phyloP scores from a whole-genome alignment of 2,329 filamentous ascomycete genomes.

The Tolypocladium sp. region DNA sequence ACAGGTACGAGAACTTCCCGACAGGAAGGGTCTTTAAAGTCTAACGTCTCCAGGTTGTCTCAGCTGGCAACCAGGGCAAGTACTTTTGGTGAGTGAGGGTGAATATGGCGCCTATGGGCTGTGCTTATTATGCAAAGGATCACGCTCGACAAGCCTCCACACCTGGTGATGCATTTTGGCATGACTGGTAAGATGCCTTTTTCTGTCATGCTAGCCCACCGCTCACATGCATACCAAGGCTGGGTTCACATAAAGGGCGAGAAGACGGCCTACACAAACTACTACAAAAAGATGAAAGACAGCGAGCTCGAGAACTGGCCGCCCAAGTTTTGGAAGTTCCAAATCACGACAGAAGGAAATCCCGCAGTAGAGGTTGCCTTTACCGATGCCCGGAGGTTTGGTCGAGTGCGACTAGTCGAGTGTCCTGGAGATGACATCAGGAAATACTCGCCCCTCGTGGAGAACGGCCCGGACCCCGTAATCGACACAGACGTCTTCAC shows the following conservation, averaged over 20 bases:
- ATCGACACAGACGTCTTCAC: constrained; percentile 72
- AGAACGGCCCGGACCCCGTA: constrained; percentile 92
- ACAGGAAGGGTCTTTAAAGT: background rate
- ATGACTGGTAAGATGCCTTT: constrained; percentile 42
- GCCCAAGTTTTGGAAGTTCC: constrained; percentile 82
- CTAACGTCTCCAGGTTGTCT: constrained; percentile 33
- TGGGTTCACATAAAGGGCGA: constrained; percentile 85
- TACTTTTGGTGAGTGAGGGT: constrained; percentile 66
- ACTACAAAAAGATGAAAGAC: constrained; percentile 64
- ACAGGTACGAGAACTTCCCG: constrained; percentile 30
- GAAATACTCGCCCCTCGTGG: constrained; percentile 66
- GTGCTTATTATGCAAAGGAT: constrained; percentile 20
- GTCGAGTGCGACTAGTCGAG: constrained; percentile 71
- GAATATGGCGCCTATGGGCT: background rate
- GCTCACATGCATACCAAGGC: constrained; percentile 27
- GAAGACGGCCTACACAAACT: constrained; percentile 68
- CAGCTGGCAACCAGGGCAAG: constrained; percentile 82
- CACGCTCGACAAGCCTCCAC: constrained; percentile 63
- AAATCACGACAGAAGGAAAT: constrained; percentile 53
- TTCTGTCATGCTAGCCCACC: background rate
- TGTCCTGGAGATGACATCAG: constrained; percentile 70
- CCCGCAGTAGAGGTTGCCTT: constrained; percentile 61
- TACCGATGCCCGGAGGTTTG: constrained; percentile 72
- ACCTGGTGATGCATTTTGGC: constrained; percentile 83
- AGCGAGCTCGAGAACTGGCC: constrained; percentile 64